phyloP scores from a whole-genome alignment of 306 rosid genomes.

The Fragaria ananassa region DNA sequence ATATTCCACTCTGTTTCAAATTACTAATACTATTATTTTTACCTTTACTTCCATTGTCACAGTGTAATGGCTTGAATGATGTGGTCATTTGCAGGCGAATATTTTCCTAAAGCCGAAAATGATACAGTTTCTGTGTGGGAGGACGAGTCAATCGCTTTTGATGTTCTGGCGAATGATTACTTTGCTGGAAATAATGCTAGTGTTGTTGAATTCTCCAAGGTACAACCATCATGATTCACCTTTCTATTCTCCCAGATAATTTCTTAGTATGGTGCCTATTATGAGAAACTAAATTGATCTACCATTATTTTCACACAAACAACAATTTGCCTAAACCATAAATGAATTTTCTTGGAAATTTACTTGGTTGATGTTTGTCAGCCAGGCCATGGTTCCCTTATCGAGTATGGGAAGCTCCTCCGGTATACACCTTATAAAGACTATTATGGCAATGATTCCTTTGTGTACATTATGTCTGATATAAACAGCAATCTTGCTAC shows the following conservation, averaged over 20 bases:
- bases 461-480: conserved; percentile 71
- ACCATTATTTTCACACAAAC: background rate
- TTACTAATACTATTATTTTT: background rate
- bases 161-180: conserved; percentile 68
- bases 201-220: conserved; percentile 57
- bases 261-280: background rate
- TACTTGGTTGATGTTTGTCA: conserved; percentile 32
- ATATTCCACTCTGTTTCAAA: background rate
- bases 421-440: conserved; percentile 67
- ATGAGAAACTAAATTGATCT: background rate
- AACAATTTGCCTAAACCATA: background rate
- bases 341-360: background rate
- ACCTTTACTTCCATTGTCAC: background rate
- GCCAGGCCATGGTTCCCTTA: conserved; percentile 74
- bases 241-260: background rate
- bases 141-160: conserved; percentile 70
- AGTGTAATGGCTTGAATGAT: background rate
- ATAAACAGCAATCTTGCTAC: conserved; percentile 71
- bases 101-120: conserved; percentile 67
- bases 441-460: conserved; percentile 70
- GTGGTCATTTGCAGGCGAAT: conserved; percentile 48
- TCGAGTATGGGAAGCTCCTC: conserved; percentile 56
- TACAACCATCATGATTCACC: conserved; percentile 26
- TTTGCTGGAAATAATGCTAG: conserved; percentile 72
- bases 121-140: conserved; percentile 72